Evolutionary conservation across 192 early-diverging fungal genomes (phyloP).

Genomic region (Coemansia sp.): DNA sequence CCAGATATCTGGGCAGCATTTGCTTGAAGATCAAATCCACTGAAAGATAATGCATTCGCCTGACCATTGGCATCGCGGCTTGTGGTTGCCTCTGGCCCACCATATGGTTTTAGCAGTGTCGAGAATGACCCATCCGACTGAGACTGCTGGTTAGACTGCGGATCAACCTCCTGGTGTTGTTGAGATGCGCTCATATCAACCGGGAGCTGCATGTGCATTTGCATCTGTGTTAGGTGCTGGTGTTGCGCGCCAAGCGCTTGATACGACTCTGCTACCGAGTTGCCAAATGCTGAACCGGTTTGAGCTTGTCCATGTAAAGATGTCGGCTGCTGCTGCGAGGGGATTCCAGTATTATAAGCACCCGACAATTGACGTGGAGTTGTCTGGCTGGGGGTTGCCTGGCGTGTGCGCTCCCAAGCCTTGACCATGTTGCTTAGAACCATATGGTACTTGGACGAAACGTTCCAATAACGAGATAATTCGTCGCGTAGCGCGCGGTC

Average conservation of each 20-base stretch:
- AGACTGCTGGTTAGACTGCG: not conserved
- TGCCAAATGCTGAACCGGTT: constrained; percentile 5
- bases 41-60: not conserved
- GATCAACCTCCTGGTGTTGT: not conserved
- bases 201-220: constrained; percentile 44
- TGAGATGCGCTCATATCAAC: constrained; percentile 1
- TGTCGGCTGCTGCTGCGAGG: constrained; percentile 3
- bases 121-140: constrained; percentile 15
- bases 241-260: constrained; percentile 21
- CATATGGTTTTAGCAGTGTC: constrained; percentile 36
- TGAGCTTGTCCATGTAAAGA: constrained; percentile 11
- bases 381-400: constrained; percentile 36
- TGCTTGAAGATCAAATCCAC: not conserved
- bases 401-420: constrained; percentile 52
- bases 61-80: not conserved
- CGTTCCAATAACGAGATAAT: constrained; percentile 52
- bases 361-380: constrained; percentile 21
- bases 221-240: constrained; percentile 43
- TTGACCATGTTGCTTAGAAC: constrained; percentile 53
- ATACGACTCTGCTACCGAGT: constrained; percentile 26
- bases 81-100: not conserved
- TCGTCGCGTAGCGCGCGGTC: constrained; percentile 46
- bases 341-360: not conserved
- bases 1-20: not conserved
- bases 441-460: constrained; percentile 52